Base-by-base conservation (phyloP, 2,329 filamentous ascomycete genomes). In the Chaetomium sp. region DNA sequence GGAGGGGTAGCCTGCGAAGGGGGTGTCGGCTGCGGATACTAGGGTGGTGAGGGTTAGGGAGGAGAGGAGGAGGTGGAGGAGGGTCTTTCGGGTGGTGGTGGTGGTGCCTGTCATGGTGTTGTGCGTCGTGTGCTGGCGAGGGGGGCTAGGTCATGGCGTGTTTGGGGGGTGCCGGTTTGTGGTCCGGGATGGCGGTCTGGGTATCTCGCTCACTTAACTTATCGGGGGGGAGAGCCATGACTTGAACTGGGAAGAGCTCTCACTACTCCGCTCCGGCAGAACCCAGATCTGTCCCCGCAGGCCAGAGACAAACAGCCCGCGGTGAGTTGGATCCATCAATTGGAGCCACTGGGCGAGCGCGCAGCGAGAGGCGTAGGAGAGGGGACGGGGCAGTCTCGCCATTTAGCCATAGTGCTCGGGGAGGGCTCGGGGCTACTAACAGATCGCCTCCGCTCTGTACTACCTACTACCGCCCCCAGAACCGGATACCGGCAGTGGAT, bases 1-100 rank as follows among this genome's bases (percentile, higher is more conserved):
- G 27, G 69, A 68, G 12, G 70, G 70, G 33, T 50, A 70, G 25
- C 65, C 63, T 2, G 49, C 65, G 16, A 63, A 57, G 38, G 68
- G 51, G 25, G 62, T 62, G 23, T 62, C 62, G 2, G 54, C 57
- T 9, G 45, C 50, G 12, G n/a, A n/a, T n/a, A n/a, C n/a, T 53
- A 13, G 21, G 31, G 25, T 9, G 49, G 10, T n/a, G 35, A 21
- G 42, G n/a, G 31, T 58, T 23, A 21, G 16, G 1, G 23, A 51
- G n/a, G 31, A 63, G 31, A n/a, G 19, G 3, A 58, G 45, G 16
- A 63, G 35, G 4, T 8, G 21, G 4, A 54, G n/a, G 42, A 45
- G 4, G 54, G 27, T 29, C 27, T 6, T 29, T 6, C 27, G 27
- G 27, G 42, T 16, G 45, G 53, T 10, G 35, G 45, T 31, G 49